These are phyloP conservation scores for Chimonanthus praecox DNA, from an alignment of 164 flowering plant species.

Conservation along the genomic window DNA sequence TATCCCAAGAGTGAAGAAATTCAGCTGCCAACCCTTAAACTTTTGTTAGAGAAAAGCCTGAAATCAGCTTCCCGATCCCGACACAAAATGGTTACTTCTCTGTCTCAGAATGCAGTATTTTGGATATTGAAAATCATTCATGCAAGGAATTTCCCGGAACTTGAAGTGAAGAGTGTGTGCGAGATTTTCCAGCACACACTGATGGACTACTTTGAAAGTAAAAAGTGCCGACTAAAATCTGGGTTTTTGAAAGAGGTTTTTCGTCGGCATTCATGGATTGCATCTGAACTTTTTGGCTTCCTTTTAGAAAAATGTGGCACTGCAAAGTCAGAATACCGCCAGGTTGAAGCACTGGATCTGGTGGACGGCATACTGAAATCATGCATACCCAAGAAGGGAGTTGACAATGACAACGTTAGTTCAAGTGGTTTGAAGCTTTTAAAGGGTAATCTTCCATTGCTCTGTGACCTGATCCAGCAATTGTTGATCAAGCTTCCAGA, in stretches of 20 bases:
- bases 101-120: constrained; percentile 65
- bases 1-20: constrained; percentile 57
- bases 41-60: constrained; percentile 59
- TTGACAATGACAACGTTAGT: constrained; percentile 16
- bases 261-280: constrained; percentile 72
- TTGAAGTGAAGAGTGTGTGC: constrained; percentile 40
- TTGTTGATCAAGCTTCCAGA: constrained; percentile 57
- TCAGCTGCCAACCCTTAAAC: constrained; percentile 44
- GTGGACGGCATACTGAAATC: constrained; percentile 51
- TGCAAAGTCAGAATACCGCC: constrained; percentile 64
- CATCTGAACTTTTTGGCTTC: constrained; percentile 48
- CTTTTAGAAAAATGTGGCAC: constrained; percentile 57
- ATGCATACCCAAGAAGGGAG: constrained; percentile 20
- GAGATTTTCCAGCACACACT: constrained; percentile 42
- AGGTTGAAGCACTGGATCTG: constrained; percentile 66
- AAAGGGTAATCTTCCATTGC: constrained; percentile 32
- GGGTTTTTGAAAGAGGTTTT: constrained; percentile 76
- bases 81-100: constrained; percentile 57
- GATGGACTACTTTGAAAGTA: constrained; percentile 53
- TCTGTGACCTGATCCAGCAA: constrained; percentile 41
- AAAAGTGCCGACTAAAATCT: constrained; percentile 63
- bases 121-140: constrained; percentile 78
- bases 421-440: constrained; percentile 25
- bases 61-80: constrained; percentile 59
- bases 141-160: constrained; percentile 35